These are phyloP conservation scores for Bruguiera hainesii DNA, from an alignment of 441 rosid species.

Conservation along the genomic window DNA sequence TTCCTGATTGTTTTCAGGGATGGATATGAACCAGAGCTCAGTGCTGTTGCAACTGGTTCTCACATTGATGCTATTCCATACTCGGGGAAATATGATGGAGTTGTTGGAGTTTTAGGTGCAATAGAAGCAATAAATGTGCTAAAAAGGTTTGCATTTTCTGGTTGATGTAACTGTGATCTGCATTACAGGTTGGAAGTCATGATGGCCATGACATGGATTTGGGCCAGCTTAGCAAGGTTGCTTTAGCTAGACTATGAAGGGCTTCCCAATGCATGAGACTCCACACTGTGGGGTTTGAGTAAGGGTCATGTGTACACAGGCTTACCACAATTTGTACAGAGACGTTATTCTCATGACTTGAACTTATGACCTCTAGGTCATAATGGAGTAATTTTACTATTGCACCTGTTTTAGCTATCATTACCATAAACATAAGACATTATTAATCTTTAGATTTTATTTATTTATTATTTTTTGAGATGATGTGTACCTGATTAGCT, in stretches of 20 bases:
- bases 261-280: no score
- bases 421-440: background rate
- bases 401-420: no score
- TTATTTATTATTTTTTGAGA: background rate
- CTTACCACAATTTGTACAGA: no score
- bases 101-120: slow-evolving; percentile 93
- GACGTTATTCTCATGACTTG: no score
- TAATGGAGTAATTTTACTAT: no score
- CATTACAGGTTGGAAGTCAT: background rate
- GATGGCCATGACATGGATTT: background rate
- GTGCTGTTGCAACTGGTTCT: slow-evolving; percentile 85
- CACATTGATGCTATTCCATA: slow-evolving; percentile 95
- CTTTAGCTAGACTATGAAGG: slow-evolving; percentile 1
- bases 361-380: no score
- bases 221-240: background rate
- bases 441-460: background rate
- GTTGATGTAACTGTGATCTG: slow-evolving; percentile 2
- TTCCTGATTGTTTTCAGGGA: slow-evolving; percentile 40
- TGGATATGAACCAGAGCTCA: slow-evolving; percentile 61
- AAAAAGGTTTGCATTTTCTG: slow-evolving; percentile 45
- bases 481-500: background rate
- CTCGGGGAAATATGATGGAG: slow-evolving; percentile 94
- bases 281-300: no score
- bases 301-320: no score
- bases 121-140: slow-evolving; percentile 84